Base-by-base conservation (phyloP, 805 yeast genomes). In the Debaryomyces castellii region DNA sequence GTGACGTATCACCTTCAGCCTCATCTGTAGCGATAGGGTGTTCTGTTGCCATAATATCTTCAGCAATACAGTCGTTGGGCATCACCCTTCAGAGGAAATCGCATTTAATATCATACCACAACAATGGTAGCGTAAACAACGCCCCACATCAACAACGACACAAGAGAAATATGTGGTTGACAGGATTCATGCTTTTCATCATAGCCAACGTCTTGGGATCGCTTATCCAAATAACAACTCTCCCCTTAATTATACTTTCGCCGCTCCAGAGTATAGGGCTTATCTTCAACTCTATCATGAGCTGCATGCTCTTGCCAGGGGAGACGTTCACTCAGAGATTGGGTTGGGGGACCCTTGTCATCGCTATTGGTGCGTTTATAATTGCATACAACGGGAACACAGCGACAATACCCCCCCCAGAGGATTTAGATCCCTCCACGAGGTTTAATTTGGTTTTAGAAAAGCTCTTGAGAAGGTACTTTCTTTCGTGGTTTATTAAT, bases 201-300 rank as follows among this genome's bases (percentile, higher is more conserved):
- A 57, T 78, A 4, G 82, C 96, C 33, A 90, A 89, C 54, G 67
- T 90, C 1, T 67, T 89, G 34, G 97, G 97, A 1, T 85, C 94
- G 2, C 72, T 86, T 16, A 85, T 89, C 22, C 97, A 90, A 65
- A 81, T 90, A 32, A 80, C 94, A 1, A 85, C 96, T 2, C 69
- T 89, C 35, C 97, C 97, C 1, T 69, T 90, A 48, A 84, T 89
- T 37, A 76, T 90, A 2, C 63, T 89, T 47, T 83, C 90, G 20
- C 96, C 96, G 0, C 66, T 89, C 44, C 96, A 89, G 60, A 89
- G 95, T 21, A 81, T 85, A 20, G 96, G 96, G 0, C 73, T 90
- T n/a, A 90, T 89, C 2, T 89, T 90, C 73, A 90, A 90, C 63
- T 81, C 94, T 0, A 63, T 87, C 1, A 79, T 71, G 37, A 67